phyloP scores from a whole-genome alignment of 106 monocot genomes.

The Posidonia australis region DNA sequence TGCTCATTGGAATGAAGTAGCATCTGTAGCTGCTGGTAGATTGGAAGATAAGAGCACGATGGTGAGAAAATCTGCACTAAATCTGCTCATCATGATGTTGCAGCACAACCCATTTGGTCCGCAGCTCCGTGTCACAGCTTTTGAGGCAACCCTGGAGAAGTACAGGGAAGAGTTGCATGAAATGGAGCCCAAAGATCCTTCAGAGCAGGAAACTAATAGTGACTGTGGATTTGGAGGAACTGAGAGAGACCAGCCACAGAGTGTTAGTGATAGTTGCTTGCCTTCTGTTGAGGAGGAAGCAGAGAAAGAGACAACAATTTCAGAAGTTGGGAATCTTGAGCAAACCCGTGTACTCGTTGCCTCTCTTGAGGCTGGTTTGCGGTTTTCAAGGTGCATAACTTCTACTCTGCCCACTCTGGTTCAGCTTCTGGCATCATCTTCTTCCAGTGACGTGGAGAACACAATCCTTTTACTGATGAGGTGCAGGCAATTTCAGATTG shows the following conservation, averaged over 20 bases:
- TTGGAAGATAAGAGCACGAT: conserved; percentile 93
- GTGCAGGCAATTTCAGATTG: conserved; percentile 93
- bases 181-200: conserved; percentile 36
- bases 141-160: conserved; percentile 76
- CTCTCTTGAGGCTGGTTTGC: conserved; percentile 82
- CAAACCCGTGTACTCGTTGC: conserved; percentile 90
- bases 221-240: conserved; percentile 7
- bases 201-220: conserved; percentile 13
- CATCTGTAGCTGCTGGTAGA: conserved; percentile 68
- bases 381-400: conserved; percentile 68
- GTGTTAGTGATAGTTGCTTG: conserved; percentile 54
- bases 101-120: conserved; percentile 99
- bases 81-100: conserved; percentile 78
- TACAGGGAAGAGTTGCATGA: conserved; percentile 58
- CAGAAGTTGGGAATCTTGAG: conserved; percentile 72
- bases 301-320: conserved; percentile 23
- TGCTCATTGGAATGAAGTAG: conserved; percentile 95
- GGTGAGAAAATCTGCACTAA: conserved; percentile 88
- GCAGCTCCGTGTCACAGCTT: conserved; percentile 52
- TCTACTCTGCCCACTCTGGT: conserved; percentile 58
- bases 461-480: conserved; percentile 88
- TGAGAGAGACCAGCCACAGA: conserved; percentile 21
- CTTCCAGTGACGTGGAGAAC: conserved; percentile 81
- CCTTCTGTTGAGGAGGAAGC: conserved; percentile 29
- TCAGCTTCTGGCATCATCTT: conserved; percentile 83